phyloP scores from a whole-genome alignment of 345 rosid species.

The Eucalyptus brandiana region DNA sequence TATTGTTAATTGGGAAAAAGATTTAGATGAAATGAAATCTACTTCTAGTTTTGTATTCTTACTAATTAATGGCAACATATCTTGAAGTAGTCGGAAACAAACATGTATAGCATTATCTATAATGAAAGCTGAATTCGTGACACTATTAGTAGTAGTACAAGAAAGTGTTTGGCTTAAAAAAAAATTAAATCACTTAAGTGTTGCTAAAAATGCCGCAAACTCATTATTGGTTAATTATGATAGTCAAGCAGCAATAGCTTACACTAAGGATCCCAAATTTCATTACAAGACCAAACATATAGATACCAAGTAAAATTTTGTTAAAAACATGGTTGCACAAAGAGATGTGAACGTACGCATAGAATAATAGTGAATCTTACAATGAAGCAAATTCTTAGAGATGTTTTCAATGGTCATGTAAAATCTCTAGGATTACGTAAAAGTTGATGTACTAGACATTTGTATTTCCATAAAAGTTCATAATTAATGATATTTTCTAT shows the following conservation, averaged over 20 bases:
- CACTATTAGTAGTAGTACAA: neutral
- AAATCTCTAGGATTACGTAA: neutral
- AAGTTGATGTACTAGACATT: neutral
- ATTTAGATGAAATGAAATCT: too few species aligned
- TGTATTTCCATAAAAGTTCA: neutral
- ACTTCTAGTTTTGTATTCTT: too few species aligned
- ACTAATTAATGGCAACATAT: neutral
- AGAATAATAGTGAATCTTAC: too few species aligned
- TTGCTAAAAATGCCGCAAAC: fast-evolving
- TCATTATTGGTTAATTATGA: neutral
- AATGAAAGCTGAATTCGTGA: neutral
- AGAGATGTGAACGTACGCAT: fast-evolving
- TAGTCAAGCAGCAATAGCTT: neutral
- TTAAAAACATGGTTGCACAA: neutral
- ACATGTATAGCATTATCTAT: neutral
- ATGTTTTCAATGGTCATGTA: neutral
- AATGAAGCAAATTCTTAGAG: neutral
- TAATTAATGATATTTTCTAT: too few species aligned
- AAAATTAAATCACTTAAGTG: too few species aligned
- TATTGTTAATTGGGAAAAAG: fast-evolving
- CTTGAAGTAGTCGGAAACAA: neutral
- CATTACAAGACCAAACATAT: neutral
- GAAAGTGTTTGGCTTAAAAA: too few species aligned
- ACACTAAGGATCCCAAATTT: neutral
- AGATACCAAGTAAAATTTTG: too few species aligned